Base-by-base conservation (phyloP, 352 stramenopile species). In the Pythium folliculosum region DNA sequence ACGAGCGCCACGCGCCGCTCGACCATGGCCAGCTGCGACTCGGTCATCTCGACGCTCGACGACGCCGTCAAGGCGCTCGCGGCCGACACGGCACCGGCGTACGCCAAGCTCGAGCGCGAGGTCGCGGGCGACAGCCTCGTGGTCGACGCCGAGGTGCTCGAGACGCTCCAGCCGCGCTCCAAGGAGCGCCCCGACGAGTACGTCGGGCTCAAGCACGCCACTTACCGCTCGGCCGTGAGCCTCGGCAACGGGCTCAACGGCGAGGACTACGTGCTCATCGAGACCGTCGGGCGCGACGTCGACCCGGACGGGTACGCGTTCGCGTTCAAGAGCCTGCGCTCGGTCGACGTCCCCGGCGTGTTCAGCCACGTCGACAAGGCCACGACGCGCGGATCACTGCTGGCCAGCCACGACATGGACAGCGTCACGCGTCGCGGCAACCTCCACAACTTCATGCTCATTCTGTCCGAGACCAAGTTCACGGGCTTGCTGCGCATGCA, bases 161-260 rank as follows among this genome's bases (percentile, higher is more conserved):
- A 92, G 62, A 88, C 81, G 44, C 71, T 94, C 27, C 73, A 85
- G 19, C 75, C 76, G 47, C 72, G 86, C 14, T 88, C 86, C 17
- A 89, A 91, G 61, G 75, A 89, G 65, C 80, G 66, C 1, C 82
- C 82, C 23, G 83, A 94, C 68, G 78, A 86, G 48, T 94, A 88
- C 71, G 73, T 94, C 22, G 76, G 81, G 2, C 75, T 92, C 67
- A 94, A 94, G 71, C 83, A 91, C 63, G 80, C 89, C 71, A 89
- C 86, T 57, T 90, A 91, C 70, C 76, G 72, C 12, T 88, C 80
- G 21, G 72, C 88, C 21, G 65, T 88, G 21, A 57, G 56, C 16
- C 17, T 67, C 2, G 52, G 52, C 19, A 77, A 86, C 60, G 81
- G 81, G 17, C 71, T 70, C 35, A 72, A 83, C 22, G 79, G 77